Percentiles rank a stretch among this genome's conserved stretches.
Evolutionary conservation across 139 green algal genomes (phyloP).

Genomic region (Monoraphidium neglectum): DNA sequence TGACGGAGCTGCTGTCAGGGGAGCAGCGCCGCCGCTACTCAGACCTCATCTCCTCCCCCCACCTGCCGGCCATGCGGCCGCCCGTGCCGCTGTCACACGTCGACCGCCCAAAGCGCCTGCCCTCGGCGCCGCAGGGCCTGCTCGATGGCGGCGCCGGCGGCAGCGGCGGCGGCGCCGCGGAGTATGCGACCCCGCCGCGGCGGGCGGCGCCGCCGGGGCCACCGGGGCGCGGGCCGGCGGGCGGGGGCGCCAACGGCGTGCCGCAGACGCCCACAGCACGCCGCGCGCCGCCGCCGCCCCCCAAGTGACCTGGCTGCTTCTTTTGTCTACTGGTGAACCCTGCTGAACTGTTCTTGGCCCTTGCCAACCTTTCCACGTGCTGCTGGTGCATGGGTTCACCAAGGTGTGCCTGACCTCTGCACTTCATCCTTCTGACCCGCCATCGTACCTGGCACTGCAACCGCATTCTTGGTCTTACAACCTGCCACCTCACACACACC

Average conservation of each 20-base stretch:
- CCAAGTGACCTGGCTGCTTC: too few relatives aligned
- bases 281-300: conserved; percentile 24
- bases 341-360: too few relatives aligned
- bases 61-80: conserved; percentile 30
- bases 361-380: too few relatives aligned
- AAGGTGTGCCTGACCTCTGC: too few relatives aligned
- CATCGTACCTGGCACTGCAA: too few relatives aligned
- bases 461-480: too few relatives aligned
- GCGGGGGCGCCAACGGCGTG: conserved; percentile 17
- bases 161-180: neutral
- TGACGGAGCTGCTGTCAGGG: conserved; percentile 28
- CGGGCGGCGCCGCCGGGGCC: neutral
- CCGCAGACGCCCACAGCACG: conserved; percentile 18
- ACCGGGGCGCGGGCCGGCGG: neutral
- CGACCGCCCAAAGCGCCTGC: conserved; percentile 33
- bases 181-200: neutral
- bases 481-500: too few relatives aligned
- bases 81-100: conserved; percentile 32
- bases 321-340: too few relatives aligned
- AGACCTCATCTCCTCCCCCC: conserved; percentile 24
- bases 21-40: conserved; percentile 23
- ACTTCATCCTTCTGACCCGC: too few relatives aligned
- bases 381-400: too few relatives aligned
- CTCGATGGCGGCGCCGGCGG: neutral
- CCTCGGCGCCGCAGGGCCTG: conserved; percentile 25